phyloP scores from a whole-genome alignment of 768 basidiomycete species.

The Trametes villosa region DNA sequence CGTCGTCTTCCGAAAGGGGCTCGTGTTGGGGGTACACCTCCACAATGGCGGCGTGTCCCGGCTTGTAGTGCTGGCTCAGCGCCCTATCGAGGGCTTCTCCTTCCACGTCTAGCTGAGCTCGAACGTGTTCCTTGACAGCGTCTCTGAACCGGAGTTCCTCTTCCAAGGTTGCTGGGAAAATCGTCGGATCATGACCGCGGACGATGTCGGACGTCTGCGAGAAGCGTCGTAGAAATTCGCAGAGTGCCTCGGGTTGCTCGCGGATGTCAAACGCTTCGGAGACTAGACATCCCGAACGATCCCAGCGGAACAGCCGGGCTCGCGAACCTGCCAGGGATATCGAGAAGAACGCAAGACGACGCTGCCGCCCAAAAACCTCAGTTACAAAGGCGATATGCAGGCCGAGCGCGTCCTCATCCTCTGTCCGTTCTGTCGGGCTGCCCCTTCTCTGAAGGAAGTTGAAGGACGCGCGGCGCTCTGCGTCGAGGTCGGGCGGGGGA shows the following conservation, averaged over 20 bases:
- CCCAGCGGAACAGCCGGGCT: slow-evolving; percentile 39
- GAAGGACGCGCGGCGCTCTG: neutral
- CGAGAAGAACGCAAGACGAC: slow-evolving; percentile 35
- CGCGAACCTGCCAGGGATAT: slow-evolving; percentile 31
- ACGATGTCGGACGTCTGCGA: slow-evolving; percentile 8
- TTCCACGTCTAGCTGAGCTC: neutral
- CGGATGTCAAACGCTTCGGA: slow-evolving; percentile 34
- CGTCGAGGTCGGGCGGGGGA: neutral
- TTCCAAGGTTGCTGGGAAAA: neutral
- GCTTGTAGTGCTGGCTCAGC: slow-evolving; percentile 5
- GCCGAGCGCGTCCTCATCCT: neutral
- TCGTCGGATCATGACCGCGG: slow-evolving; percentile 34
- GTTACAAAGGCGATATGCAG: neutral
- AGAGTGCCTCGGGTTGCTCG: slow-evolving; percentile 25
- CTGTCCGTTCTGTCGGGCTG: neutral
- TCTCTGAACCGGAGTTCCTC: neutral
- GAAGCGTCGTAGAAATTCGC: slow-evolving; percentile 39
- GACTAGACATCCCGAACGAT: slow-evolving; percentile 39
- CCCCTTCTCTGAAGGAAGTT: neutral
- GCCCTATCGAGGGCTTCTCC: neutral
- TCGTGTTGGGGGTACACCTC: neutral
- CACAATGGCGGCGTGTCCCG: neutral
- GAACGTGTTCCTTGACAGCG: neutral
- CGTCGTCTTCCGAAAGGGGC: neutral
- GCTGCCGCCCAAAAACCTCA: slow-evolving; percentile 30